phyloP scores from a whole-genome alignment of 2,329 filamentous ascomycete genomes.

The Microdochium trichocladiopsis region DNA sequence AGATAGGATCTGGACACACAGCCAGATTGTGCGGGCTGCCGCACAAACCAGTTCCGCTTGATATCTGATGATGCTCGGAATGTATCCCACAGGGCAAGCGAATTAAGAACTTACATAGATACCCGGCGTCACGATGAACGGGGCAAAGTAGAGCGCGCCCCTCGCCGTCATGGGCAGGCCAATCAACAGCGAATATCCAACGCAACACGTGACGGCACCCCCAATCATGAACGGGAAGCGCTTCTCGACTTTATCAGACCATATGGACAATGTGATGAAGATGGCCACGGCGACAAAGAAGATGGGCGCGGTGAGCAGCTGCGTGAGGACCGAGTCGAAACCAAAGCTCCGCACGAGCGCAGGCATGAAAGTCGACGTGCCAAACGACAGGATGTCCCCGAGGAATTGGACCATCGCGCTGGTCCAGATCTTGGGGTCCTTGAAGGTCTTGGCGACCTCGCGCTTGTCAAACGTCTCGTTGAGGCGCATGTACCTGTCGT shows the following conservation, averaged over 20 bases:
- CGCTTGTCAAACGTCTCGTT: slow-evolving; percentile 5
- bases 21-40: too few species aligned
- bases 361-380: slow-evolving; percentile 3
- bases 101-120: slow-evolving; percentile 10
- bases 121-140: slow-evolving; percentile 32
- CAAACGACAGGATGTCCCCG: slow-evolving; percentile 3
- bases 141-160: slow-evolving; percentile 27
- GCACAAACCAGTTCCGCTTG: too few species aligned
- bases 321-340: slow-evolving; percentile 3
- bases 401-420: slow-evolving; percentile 2
- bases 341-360: slow-evolving; percentile 5
- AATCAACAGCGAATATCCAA: slow-evolving; percentile 5
- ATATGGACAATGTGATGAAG: slow-evolving; percentile 4
- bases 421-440: slow-evolving; percentile 5
- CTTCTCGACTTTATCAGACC: slow-evolving; percentile 5
- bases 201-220: slow-evolving; percentile 1
- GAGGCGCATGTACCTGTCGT: slow-evolving; percentile 3
- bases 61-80: too few species aligned
- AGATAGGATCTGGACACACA: too few species aligned
- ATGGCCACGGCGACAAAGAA: slow-evolving; percentile 5
- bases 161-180: slow-evolving; percentile 3
- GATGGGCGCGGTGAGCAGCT: slow-evolving; percentile 5
- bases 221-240: slow-evolving; percentile 6
- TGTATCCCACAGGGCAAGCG: too few species aligned
- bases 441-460: slow-evolving; percentile 5